Percentiles rank a stretch among this genome's conserved stretches.
These are phyloP conservation scores for Aspergillus mulundensis DNA, from an alignment of 495 filamentous ascomycete genomes.

Conservation along the genomic window DNA sequence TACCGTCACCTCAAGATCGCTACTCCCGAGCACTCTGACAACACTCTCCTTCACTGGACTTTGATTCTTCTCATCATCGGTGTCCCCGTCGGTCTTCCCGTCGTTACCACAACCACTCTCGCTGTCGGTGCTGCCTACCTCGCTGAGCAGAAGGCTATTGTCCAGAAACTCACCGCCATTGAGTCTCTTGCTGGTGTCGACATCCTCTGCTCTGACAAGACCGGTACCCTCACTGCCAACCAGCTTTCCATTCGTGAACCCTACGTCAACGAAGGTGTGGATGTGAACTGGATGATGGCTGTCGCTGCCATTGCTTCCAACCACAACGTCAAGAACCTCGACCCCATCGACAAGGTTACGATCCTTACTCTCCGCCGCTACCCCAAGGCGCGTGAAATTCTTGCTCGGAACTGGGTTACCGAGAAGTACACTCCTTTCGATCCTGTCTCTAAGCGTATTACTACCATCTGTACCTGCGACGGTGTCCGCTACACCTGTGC, in stretches of 20 bases:
- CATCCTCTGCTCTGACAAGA: slow-evolving; percentile 73
- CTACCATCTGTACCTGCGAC: slow-evolving; percentile 60
- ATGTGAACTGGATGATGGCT: slow-evolving; percentile 80
- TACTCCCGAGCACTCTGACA: slow-evolving; percentile 50
- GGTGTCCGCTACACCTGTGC: slow-evolving; percentile 64
- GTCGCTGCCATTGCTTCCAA: slow-evolving; percentile 70
- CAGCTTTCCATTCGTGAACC: slow-evolving; percentile 72
- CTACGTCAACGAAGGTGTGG: slow-evolving; percentile 69
- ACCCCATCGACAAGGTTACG: slow-evolving; percentile 75
- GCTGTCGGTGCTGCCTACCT: slow-evolving; percentile 73
- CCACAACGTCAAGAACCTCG: slow-evolving; percentile 72
- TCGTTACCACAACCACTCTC: slow-evolving; percentile 70
- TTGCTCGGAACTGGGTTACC: slow-evolving; percentile 66
- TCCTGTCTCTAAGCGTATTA: slow-evolving; percentile 75
- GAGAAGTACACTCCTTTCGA: slow-evolving; percentile 76
- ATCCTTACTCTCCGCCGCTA: slow-evolving; percentile 69
- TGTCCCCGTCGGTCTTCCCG: slow-evolving; percentile 72
- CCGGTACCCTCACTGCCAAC: slow-evolving; percentile 75
- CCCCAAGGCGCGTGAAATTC: slow-evolving; percentile 68
- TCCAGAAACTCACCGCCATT: slow-evolving; percentile 73
- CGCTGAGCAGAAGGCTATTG: slow-evolving; percentile 70
- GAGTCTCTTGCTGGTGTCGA: slow-evolving; percentile 75
- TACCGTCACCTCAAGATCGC: slow-evolving; percentile 67
- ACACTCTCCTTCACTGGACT: slow-evolving; percentile 61
- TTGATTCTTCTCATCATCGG: slow-evolving; percentile 68